Evolutionary conservation across 2,329 filamentous ascomycete genomes (phyloP).

Genomic region (Cercospora sesami): DNA sequence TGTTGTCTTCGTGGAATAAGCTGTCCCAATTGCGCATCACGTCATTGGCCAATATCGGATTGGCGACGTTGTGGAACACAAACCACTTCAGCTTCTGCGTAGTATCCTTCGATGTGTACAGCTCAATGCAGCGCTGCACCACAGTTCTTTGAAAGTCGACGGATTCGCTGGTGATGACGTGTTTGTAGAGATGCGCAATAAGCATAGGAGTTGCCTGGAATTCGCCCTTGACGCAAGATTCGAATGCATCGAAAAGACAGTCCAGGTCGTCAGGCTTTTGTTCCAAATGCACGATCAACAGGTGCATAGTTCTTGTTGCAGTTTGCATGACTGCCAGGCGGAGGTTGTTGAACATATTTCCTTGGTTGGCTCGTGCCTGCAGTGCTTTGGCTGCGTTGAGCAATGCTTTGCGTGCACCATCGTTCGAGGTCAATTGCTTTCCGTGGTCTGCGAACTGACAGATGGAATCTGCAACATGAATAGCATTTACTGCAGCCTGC

Average conservation of each 20-base stretch:
- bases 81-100: constrained; percentile 93
- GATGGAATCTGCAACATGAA: constrained; percentile 80
- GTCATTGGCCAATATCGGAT: constrained; percentile 95
- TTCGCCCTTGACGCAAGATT: constrained; percentile 78
- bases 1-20: constrained; percentile 53
- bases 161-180: constrained; percentile 80
- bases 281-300: constrained; percentile 78
- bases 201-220: constrained; percentile 75
- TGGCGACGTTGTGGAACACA: constrained; percentile 85
- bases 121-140: constrained; percentile 80
- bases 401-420: constrained; percentile 59
- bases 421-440: constrained; percentile 63
- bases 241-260: constrained; percentile 79
- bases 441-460: constrained; percentile 64
- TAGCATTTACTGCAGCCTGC: constrained; percentile 78
- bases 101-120: constrained; percentile 75
- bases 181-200: constrained; percentile 77
- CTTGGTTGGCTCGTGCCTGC: constrained; percentile 69
- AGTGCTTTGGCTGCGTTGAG: constrained; percentile 72
- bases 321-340: constrained; percentile 86
- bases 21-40: constrained; percentile 76
- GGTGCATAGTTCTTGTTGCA: constrained; percentile 79
- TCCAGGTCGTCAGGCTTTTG: constrained; percentile 66
- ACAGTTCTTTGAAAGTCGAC: constrained; percentile 82
- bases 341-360: constrained; percentile 68